These are phyloP conservation scores for Begonia masoniana DNA, from an alignment of 306 rosid species.

Conservation along the genomic window DNA sequence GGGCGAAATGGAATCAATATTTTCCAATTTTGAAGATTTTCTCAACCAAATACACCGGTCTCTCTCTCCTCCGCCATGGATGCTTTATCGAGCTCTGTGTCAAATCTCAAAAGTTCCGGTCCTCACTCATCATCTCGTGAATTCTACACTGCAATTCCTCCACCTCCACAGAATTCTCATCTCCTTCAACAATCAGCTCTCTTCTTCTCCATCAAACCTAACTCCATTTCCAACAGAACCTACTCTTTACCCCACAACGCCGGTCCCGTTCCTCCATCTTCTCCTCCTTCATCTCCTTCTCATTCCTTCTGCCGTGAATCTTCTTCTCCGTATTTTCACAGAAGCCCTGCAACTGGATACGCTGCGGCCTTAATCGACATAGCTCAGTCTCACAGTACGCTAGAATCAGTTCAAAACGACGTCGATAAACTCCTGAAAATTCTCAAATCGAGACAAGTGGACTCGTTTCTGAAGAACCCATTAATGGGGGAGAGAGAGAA, in stretches of 20 bases:
- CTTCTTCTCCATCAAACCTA: constrained; percentile 23
- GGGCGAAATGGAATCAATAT: too few species aligned
- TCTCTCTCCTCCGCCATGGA: constrained; percentile 37
- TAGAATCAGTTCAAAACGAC: constrained; percentile 39
- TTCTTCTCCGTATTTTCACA: constrained; percentile 20
- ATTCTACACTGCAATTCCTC: constrained; percentile 20
- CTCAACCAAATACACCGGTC: too few species aligned
- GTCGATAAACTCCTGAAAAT: constrained; percentile 34
- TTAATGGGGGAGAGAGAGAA: constrained; percentile 18
- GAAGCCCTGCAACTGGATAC: constrained; percentile 48
- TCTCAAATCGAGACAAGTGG: constrained; percentile 17
- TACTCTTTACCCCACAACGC: constrained; percentile 21
- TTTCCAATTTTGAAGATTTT: too few species aligned
- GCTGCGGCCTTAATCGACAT: constrained; percentile 62
- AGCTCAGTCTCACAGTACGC: constrained; percentile 40
- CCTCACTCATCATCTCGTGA: constrained; percentile 35
- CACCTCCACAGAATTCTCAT: constrained; percentile 2
- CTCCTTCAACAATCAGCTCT: constrained; percentile 20
- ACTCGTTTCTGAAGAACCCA: constrained; percentile 9
- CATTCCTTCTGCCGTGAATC: constrained; percentile 8
- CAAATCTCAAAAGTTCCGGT: constrained; percentile 26
- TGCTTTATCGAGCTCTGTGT: constrained; percentile 46
- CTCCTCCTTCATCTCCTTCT: constrained; percentile 9
- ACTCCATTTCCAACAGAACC: constrained; percentile 16
- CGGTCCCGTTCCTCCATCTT: constrained; percentile 10